phyloP scores from a whole-genome alignment of 2,329 filamentous ascomycete species.

The Penicillium nordicum region DNA sequence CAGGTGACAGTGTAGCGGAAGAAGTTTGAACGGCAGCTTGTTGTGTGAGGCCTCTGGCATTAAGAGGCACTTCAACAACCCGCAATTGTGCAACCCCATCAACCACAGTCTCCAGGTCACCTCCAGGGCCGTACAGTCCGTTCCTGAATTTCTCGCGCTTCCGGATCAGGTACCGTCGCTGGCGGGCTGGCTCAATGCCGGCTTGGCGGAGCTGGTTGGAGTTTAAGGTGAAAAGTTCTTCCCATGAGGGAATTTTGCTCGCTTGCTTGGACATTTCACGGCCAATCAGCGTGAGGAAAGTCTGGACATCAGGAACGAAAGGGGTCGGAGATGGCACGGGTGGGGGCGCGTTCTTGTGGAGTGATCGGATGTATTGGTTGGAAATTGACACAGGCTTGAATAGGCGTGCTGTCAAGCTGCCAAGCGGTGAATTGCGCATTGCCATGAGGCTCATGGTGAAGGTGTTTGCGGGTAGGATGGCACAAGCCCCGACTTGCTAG shows the following conservation, averaged over 20 bases:
- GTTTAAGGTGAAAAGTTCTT: slow-evolving; percentile 78
- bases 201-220: slow-evolving; percentile 75
- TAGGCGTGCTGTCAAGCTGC: slow-evolving; percentile 24
- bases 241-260: slow-evolving; percentile 86
- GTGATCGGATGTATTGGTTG: slow-evolving; percentile 37
- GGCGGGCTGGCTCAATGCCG: slow-evolving; percentile 80
- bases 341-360: slow-evolving; percentile 44
- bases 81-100: slow-evolving; percentile 58
- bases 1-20: slow-evolving; percentile 53
- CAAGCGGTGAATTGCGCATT: slow-evolving; percentile 28
- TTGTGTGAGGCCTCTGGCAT: slow-evolving; percentile 30
- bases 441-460: slow-evolving; percentile 25
- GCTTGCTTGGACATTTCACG: slow-evolving; percentile 78
- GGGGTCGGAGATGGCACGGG: slow-evolving; percentile 68
- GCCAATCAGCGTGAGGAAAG: slow-evolving; percentile 88
- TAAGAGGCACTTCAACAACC: slow-evolving; percentile 54
- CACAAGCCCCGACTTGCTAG: slow-evolving; percentile 1
- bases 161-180: slow-evolving; percentile 76
- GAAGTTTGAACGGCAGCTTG: slow-evolving; percentile 34
- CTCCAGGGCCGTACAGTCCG: slow-evolving; percentile 75
- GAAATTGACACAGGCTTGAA: slow-evolving; percentile 24
- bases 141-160: slow-evolving; percentile 84
- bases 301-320: slow-evolving; percentile 77
- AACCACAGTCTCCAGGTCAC: slow-evolving; percentile 73
- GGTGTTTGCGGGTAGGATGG: slow-evolving; percentile 5